A percentile compares a stretch with the other conserved stretches of the same genome.
Conservation (phyloP, 306 rosid genomes). For the Quercus variabilis region DNA sequence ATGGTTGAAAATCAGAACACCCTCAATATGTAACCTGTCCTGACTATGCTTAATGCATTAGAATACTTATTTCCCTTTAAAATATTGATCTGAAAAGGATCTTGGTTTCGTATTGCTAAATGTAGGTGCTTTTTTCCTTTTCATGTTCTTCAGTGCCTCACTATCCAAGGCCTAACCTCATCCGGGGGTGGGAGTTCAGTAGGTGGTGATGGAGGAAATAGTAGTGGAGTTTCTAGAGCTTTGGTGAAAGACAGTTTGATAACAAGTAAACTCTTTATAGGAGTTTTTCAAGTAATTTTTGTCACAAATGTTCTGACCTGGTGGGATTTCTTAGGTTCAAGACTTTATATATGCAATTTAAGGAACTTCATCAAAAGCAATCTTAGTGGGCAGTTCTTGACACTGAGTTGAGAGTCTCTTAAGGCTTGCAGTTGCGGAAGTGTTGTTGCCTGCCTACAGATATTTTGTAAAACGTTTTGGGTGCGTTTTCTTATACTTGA, state of each 20-base stretch:
- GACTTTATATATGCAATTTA: slow-evolving; percentile 69
- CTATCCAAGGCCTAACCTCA: slow-evolving; percentile 82
- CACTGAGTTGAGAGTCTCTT: slow-evolving; percentile 51
- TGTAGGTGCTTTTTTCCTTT: slow-evolving; percentile 19
- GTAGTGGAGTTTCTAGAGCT: slow-evolving; percentile 89
- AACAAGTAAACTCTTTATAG: not conserved
- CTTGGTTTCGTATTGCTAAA: slow-evolving; percentile 18
- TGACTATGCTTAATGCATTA: not conserved
- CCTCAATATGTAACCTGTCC: not conserved
- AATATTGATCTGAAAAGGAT: not conserved
- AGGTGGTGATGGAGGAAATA: slow-evolving; percentile 68
- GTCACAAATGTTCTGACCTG: slow-evolving; percentile 10
- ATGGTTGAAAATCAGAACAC: not conserved
- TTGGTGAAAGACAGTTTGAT: slow-evolving; percentile 81
- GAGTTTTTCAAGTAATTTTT: not conserved
- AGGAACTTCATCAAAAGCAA: slow-evolving; percentile 96
- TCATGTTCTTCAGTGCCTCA: slow-evolving; percentile 84
- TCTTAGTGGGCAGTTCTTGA: slow-evolving; percentile 97
- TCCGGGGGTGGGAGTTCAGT: slow-evolving; percentile 69
- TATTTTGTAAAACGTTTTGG: slow-evolving; percentile 47
- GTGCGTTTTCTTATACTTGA: not conserved
- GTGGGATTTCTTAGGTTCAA: slow-evolving; percentile 61
- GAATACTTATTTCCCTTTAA: not conserved
- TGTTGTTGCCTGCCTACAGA: slow-evolving; percentile 89
- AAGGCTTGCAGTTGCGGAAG: slow-evolving; percentile 73